phyloP scores from a whole-genome alignment of 1,139 yeast species.

The Scheffersomyces segobiensis region DNA sequence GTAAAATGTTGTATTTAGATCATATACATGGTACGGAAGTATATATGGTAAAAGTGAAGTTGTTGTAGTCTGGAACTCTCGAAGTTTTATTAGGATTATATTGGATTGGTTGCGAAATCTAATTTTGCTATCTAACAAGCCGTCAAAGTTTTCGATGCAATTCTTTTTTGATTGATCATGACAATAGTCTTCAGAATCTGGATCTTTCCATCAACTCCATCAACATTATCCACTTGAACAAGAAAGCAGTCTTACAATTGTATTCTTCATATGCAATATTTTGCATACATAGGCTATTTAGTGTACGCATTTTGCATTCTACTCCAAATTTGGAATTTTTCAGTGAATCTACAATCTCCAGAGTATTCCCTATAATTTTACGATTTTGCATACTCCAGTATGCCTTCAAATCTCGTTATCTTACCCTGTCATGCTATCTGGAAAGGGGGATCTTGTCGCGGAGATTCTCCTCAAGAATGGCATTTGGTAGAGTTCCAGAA shows the following conservation, averaged over 20 bases:
- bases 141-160: too few species aligned
- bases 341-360: not conserved
- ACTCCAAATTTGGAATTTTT: not conserved
- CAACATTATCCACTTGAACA: not conserved
- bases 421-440: constrained; percentile 75
- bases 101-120: not conserved
- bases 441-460: constrained; percentile 39
- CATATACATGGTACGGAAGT: not conserved
- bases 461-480: constrained; percentile 57
- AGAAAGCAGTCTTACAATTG: not conserved
- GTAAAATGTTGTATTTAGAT: too few species aligned
- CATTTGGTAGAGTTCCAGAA: constrained; percentile 61
- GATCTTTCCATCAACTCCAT: not conserved
- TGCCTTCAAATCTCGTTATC: constrained; percentile 27
- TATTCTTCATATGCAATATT: not conserved
- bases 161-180: not conserved
- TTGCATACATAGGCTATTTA: too few species aligned
- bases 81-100: not conserved
- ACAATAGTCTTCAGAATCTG: not conserved
- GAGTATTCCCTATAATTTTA: not conserved
- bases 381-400: not conserved
- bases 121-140: not conserved
- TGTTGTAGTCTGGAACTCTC: not conserved
- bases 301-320: not conserved
- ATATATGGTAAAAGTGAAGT: not conserved